phyloP scores from a whole-genome alignment of 208 protist species.

The Leishmania lainsoni region DNA sequence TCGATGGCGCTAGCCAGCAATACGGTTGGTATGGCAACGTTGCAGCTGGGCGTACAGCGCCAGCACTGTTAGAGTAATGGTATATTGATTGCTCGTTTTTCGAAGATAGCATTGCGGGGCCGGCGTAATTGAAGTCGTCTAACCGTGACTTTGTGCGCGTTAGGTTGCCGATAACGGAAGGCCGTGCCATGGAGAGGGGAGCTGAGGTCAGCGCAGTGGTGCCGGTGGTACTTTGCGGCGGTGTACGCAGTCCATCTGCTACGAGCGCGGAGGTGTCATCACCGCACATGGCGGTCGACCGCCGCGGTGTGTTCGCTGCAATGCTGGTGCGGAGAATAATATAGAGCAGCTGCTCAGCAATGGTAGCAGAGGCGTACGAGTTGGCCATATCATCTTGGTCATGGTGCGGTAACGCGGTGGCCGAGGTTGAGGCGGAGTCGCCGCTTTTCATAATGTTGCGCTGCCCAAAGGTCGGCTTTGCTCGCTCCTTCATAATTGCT shows the following conservation, averaged over 20 bases:
- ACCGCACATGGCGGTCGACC: not conserved
- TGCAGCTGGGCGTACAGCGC: not conserved
- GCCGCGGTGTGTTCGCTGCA: conserved; percentile 31
- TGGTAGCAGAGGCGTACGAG: conserved; percentile 14
- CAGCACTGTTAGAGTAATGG: not conserved
- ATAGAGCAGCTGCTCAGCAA: conserved; percentile 71
- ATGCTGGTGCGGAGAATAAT: conserved; percentile 82
- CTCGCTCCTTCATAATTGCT: not conserved
- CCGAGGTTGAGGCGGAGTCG: not conserved
- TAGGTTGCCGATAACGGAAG: conserved; percentile 5
- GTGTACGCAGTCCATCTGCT: not conserved
- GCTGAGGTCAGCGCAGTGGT: not conserved
- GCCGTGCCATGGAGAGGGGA: conserved; percentile 4
- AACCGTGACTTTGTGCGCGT: conserved; percentile 18
- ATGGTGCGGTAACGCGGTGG: not conserved
- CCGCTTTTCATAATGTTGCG: conserved; percentile 11
- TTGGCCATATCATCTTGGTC: not conserved
- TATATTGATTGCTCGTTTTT: not conserved
- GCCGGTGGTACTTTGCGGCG: not conserved
- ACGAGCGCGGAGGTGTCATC: not conserved
- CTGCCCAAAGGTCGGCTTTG: not conserved
- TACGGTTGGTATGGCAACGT: conserved; percentile 38
- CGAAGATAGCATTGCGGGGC: no score
- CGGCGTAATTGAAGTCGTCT: not conserved
- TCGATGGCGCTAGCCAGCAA: conserved; percentile 59